Evolutionary conservation across 805 yeast genomes (phyloP), one percentile per base, ranked within the genome.

Genomic region (Candida ipomoeae): DNA sequence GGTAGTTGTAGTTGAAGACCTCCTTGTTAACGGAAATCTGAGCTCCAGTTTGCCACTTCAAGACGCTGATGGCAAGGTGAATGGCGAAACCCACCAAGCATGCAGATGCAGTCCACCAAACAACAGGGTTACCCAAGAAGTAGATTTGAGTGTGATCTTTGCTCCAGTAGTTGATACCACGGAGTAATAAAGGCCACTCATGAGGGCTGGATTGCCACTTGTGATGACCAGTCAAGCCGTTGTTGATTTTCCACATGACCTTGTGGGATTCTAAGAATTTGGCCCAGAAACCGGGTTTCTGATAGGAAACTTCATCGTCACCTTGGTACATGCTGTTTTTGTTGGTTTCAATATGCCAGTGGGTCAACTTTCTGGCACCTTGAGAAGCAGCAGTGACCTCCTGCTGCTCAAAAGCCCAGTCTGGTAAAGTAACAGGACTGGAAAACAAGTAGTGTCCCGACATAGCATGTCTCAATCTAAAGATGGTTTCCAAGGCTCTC

Each of bases 111-210:
- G 84, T 63, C 89, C 89, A 87, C 95, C 95, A 87, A 29, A 80
- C 71, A 41, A 84, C 75, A n/a, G 89, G 87, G 61, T 87, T 87
- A 68, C 96, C 96, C 18, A 87, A 60, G 51, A 87, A 70, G 62
- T 87, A 87, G 38, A 87, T 77, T 64, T 82, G 87, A 53, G 74
- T 79, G 55, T 77, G 69, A 53, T 81, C 77, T 48, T 73, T 71
- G 55, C 73, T 78, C 95, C 95, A 87, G 70, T 87, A 87, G 65
- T 85, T 84, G 61, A 87, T 87, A 68, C 96, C 96, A 70, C 95
- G 81, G 44, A 71, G 61, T 53, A 87, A 73, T 31, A 83, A 69
- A 50, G 94, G 91, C 96, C 96, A 87, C 23, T 82, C 75, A 49
- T 70, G 69, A 50, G 96, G 95, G 50, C 73, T 62, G 5, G 91